A percentile compares a stretch with the other conserved stretches of the same genome.
Evolutionary conservation across 176 grass and related monocot genomes (phyloP).

Genomic region (Thinopyrum elongatum): DNA sequence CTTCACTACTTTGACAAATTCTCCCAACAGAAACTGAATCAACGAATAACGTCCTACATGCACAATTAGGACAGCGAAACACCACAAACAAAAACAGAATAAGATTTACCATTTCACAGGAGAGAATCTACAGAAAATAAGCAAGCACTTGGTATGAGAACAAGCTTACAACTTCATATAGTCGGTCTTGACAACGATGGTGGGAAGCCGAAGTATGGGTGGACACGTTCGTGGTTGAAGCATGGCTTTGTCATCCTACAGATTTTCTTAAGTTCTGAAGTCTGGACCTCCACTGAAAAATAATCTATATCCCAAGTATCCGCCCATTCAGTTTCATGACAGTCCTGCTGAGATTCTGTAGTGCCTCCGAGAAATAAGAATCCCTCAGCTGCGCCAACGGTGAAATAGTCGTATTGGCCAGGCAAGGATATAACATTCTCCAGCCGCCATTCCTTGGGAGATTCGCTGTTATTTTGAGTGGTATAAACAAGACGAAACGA

Average conservation of each 20-base stretch:
- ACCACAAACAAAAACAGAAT: not conserved
- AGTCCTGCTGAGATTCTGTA: not conserved
- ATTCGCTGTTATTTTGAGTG: not conserved
- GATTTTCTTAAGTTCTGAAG: constrained; percentile 1
- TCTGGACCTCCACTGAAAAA: not conserved
- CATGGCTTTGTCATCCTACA: not conserved
- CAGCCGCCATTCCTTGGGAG: not conserved
- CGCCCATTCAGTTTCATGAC: not conserved
- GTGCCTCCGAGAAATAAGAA: constrained; percentile 16
- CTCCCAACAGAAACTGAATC: not conserved
- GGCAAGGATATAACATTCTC: not conserved
- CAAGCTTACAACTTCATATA: constrained; percentile 32
- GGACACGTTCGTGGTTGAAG: not conserved
- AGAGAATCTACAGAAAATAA: not conserved
- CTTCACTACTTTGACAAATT: not conserved
- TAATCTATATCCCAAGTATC: not conserved
- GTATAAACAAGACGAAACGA: not conserved
- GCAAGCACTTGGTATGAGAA: not conserved
- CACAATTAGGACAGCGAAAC: not conserved
- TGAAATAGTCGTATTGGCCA: not conserved
- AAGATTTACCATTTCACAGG: not conserved
- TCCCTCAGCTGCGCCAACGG: not conserved
- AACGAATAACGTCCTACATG: not conserved
- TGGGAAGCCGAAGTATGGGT: not conserved
- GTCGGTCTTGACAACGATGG: constrained; percentile 8